phyloP scores from a whole-genome alignment of 345 rosid species.

The Pseudoturritis turrita region DNA sequence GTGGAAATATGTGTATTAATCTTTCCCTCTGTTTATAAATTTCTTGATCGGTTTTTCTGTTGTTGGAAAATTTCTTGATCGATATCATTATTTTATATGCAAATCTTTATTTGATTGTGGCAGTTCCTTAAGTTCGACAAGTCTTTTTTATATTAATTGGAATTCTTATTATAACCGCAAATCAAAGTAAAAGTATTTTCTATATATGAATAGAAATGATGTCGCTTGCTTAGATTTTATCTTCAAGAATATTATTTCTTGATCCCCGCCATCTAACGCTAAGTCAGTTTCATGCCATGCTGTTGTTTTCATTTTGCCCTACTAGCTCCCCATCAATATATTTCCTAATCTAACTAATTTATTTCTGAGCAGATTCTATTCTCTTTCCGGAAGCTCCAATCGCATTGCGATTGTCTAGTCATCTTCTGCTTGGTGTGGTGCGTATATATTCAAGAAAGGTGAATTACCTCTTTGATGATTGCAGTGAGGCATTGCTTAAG shows the following conservation, averaged over 20 bases:
- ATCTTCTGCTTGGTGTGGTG: constrained; percentile 98
- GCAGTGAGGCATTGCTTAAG: constrained; percentile 98
- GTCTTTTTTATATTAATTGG: neutral
- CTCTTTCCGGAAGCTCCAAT: constrained; percentile 98
- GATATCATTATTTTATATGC: neutral
- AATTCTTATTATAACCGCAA: neutral
- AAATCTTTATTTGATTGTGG: neutral
- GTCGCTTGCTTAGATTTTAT: neutral
- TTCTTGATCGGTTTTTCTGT: neutral
- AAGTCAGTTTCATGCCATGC: neutral
- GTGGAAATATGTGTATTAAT: too few relatives aligned
- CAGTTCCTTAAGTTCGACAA: neutral
- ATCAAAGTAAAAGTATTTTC: neutral
- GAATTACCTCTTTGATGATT: constrained; percentile 97
- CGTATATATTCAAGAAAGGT: constrained; percentile 98
- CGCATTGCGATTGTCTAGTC: constrained; percentile 91
- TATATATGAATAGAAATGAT: neutral
- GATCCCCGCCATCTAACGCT: neutral
- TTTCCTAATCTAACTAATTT: constrained; percentile 15
- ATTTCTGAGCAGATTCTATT: constrained; percentile 71
- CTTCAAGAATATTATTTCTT: neutral
- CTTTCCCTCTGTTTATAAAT: neutral
- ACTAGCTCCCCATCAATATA: neutral
- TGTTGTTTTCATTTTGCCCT: neutral
- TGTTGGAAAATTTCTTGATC: neutral